phyloP scores from a whole-genome alignment of 2,329 filamentous ascomycete species.

The Sphaceloma murrayae region DNA sequence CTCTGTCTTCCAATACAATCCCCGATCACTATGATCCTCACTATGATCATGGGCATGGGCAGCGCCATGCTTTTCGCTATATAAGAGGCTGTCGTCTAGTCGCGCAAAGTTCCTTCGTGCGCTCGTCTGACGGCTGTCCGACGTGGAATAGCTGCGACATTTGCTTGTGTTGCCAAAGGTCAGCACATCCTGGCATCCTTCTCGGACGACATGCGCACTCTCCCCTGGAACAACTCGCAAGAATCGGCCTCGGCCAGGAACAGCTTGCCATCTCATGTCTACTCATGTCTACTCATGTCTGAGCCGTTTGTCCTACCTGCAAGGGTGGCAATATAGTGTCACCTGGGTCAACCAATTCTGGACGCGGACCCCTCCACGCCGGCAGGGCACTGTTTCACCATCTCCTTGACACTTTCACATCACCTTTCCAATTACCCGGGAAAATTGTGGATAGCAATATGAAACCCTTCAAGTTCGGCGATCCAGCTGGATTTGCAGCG shows the following conservation, averaged over 20 bases:
- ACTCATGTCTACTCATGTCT: neutral
- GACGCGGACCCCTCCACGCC: conserved; percentile 1
- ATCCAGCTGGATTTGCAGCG: conserved; percentile 1
- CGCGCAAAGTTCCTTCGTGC: no score
- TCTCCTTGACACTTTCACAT: neutral
- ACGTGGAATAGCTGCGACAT: no score
- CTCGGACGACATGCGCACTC: neutral
- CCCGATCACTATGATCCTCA: no score
- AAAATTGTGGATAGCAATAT: neutral
- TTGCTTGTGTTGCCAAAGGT: neutral
- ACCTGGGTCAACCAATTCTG: neutral
- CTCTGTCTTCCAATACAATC: no score
- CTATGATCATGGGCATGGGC: no score
- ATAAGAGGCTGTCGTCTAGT: no score
- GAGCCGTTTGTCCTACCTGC: neutral
- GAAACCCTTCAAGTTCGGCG: neutral
- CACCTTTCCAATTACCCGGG: conserved; percentile 6
- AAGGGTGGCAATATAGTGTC: neutral
- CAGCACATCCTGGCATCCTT: neutral
- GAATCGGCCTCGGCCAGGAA: no score
- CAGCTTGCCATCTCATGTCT: neutral
- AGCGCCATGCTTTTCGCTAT: no score
- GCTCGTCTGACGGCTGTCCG: no score
- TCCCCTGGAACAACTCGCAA: no score
- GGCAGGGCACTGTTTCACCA: neutral